These are phyloP conservation scores for Chaetoceros tenuissimus DNA, from an alignment of 108 stramenopile species.

Conservation along the genomic window DNA sequence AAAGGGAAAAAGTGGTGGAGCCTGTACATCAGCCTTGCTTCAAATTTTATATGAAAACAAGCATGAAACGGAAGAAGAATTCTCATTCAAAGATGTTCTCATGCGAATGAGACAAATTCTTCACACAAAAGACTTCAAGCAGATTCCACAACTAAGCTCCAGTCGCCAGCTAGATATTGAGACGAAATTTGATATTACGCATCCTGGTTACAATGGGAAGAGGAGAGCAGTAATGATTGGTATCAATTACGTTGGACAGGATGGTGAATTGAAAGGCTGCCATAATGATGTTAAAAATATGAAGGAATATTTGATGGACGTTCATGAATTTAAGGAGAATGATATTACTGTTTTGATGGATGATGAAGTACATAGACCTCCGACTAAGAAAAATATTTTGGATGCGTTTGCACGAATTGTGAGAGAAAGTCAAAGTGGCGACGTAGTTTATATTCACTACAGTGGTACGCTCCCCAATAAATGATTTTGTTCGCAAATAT, in stretches of 20 bases:
- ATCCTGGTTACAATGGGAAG: conserved; percentile 15
- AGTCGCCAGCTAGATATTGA: too few species aligned
- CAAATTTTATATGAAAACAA: conserved; percentile 37
- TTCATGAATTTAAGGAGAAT: conserved; percentile 4
- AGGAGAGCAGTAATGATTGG: conserved; percentile 64
- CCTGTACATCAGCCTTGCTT: conserved; percentile 79
- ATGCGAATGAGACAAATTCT: too few species aligned
- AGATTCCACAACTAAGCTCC: conserved; percentile 28
- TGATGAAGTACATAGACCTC: conserved; percentile 14
- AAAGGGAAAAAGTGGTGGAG: conserved; percentile 67
- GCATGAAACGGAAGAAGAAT: too few species aligned
- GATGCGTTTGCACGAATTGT: conserved; percentile 13
- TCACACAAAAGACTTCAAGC: too few species aligned
- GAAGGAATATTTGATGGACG: conserved; percentile 12
- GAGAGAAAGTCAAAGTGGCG: conserved; percentile 13
- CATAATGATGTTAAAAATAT: conserved; percentile 29
- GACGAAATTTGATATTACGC: too few species aligned
- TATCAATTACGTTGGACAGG: conserved; percentile 74
- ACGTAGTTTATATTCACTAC: conserved; percentile 53
- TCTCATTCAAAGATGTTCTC: too few species aligned
- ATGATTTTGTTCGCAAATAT: too few species aligned
- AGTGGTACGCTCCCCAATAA: conserved; percentile 22
- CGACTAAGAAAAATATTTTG: conserved; percentile 19
- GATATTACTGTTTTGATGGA: conserved; percentile 18
- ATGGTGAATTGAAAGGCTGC: conserved; percentile 48